Evolutionary conservation across 768 basidiomycete species (phyloP).

Genomic region (Thelephora aurantiotincta): DNA sequence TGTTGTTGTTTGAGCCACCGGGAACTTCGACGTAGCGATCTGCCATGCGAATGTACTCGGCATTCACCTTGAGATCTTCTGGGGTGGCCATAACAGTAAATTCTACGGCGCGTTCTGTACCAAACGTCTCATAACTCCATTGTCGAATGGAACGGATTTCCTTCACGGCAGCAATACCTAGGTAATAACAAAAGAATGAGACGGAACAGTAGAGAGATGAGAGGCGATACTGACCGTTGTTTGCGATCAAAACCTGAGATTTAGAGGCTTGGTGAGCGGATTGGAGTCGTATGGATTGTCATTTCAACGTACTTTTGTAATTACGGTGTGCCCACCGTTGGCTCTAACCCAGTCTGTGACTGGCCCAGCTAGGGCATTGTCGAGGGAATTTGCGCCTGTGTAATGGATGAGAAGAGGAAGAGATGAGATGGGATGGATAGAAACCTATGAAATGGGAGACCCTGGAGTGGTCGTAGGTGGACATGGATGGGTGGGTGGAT

Average conservation of each 20-base stretch:
- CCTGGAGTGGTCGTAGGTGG: slow-evolving; percentile 39
- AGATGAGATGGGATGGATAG: slow-evolving; percentile 9
- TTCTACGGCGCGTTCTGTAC: slow-evolving; percentile 88
- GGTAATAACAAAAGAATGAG: slow-evolving; percentile 9
- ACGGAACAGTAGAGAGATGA: slow-evolving; percentile 3
- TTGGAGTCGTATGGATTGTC: background rate
- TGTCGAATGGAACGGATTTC: slow-evolving; percentile 97
- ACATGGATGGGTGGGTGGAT: slow-evolving; percentile 10
- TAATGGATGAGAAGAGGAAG: slow-evolving; percentile 6
- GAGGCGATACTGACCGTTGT: slow-evolving; percentile 55
- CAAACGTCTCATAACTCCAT: slow-evolving; percentile 99
- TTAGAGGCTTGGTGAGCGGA: slow-evolving; percentile 2
- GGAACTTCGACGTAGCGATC: slow-evolving; percentile 98
- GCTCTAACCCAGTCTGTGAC: slow-evolving; percentile 85
- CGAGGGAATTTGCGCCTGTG: slow-evolving; percentile 84
- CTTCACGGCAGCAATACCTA: slow-evolving; percentile 97
- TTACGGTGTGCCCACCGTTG: slow-evolving; percentile 94
- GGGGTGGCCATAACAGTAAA: slow-evolving; percentile 99
- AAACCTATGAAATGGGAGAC: slow-evolving; percentile 52
- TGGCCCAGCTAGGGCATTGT: slow-evolving; percentile 63
- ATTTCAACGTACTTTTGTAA: slow-evolving; percentile 68
- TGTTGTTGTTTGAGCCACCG: slow-evolving; percentile 97
- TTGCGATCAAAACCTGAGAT: slow-evolving; percentile 92
- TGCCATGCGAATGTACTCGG: slow-evolving; percentile 99
- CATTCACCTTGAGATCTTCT: slow-evolving; percentile 96